phyloP scores from a whole-genome alignment of 2,329 filamentous ascomycete species.

The Penicillium sp. region DNA sequence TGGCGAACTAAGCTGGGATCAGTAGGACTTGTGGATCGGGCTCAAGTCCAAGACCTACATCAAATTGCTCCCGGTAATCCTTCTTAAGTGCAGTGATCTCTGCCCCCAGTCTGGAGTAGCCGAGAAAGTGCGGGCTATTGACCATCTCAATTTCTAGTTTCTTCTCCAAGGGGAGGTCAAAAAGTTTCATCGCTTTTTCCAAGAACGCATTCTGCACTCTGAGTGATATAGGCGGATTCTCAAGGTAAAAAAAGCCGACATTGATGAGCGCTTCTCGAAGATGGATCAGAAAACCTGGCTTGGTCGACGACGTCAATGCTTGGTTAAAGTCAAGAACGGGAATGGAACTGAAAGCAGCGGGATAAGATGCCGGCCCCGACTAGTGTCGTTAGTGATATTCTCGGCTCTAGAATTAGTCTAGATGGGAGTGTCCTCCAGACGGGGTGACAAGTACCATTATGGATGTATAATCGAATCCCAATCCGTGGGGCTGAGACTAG shows the following conservation, averaged over 20 bases:
- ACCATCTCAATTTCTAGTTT: constrained; percentile 51
- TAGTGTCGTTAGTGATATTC: neutral
- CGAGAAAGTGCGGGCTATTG: constrained; percentile 38
- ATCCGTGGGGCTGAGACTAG: neutral
- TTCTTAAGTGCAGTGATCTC: constrained; percentile 34
- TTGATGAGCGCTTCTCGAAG: constrained; percentile 35
- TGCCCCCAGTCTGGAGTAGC: constrained; percentile 35
- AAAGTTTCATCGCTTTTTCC: constrained; percentile 43
- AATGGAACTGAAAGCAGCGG: constrained; percentile 28
- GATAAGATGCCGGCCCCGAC: neutral
- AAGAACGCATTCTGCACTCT: constrained; percentile 30
- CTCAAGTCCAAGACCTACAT: constrained; percentile 20
- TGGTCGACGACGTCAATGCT: constrained; percentile 18
- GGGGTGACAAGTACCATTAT: constrained; percentile 1
- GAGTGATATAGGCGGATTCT: constrained; percentile 27
- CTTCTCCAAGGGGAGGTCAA: constrained; percentile 44
- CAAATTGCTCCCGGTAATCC: constrained; percentile 39
- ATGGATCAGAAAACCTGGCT: constrained; percentile 25
- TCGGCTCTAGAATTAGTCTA: too few relatives aligned
- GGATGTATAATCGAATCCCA: neutral
- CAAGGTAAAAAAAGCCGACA: constrained; percentile 38
- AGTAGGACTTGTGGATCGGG: constrained; percentile 33
- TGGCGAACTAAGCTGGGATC: constrained; percentile 35
- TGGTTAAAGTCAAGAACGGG: constrained; percentile 33
- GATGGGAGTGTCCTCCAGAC: too few relatives aligned